phyloP scores from a whole-genome alignment of 2,329 filamentous ascomycete genomes.

The Aspergillus proliferans region DNA sequence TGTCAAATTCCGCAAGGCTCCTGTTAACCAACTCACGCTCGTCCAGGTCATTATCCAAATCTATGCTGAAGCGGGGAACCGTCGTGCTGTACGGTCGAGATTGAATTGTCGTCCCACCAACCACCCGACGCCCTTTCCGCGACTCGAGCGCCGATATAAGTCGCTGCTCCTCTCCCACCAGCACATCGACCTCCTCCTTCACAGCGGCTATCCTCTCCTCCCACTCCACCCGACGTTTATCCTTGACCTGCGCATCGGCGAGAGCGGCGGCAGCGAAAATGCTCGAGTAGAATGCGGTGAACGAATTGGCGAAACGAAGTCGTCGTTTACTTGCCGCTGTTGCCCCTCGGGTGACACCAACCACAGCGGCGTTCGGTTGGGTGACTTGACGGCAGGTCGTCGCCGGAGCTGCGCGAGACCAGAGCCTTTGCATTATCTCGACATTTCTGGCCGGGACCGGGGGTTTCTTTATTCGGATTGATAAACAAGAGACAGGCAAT shows the following conservation, averaged over 20 bases:
- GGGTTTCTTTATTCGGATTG: neutral
- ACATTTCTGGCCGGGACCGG: slow-evolving; percentile 19
- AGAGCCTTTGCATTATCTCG: slow-evolving; percentile 39
- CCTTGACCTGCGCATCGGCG: slow-evolving; percentile 35
- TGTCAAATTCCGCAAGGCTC: too few relatives aligned
- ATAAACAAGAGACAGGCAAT: neutral
- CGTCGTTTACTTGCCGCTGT: slow-evolving; percentile 32
- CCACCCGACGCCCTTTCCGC: slow-evolving; percentile 14
- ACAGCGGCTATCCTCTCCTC: slow-evolving; percentile 39
- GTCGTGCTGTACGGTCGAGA: slow-evolving; percentile 7
- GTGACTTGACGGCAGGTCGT: slow-evolving; percentile 38
- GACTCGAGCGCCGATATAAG: slow-evolving; percentile 27
- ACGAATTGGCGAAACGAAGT: slow-evolving; percentile 36
- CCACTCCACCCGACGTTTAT: slow-evolving; percentile 34
- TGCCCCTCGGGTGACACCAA: slow-evolving; percentile 28
- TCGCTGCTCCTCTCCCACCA: slow-evolving; percentile 34
- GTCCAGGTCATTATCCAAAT: neutral
- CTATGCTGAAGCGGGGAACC: slow-evolving; percentile 5
- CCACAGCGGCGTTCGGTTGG: slow-evolving; percentile 32
- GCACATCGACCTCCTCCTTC: slow-evolving; percentile 35
- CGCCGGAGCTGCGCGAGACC: slow-evolving; percentile 35
- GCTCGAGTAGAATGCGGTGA: slow-evolving; percentile 40
- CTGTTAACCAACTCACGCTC: too few relatives aligned
- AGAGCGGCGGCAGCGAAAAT: slow-evolving; percentile 39
- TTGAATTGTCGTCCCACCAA: slow-evolving; percentile 20